phyloP scores from a whole-genome alignment of 192 early-diverging fungal genomes.

The Podila minutissima region DNA sequence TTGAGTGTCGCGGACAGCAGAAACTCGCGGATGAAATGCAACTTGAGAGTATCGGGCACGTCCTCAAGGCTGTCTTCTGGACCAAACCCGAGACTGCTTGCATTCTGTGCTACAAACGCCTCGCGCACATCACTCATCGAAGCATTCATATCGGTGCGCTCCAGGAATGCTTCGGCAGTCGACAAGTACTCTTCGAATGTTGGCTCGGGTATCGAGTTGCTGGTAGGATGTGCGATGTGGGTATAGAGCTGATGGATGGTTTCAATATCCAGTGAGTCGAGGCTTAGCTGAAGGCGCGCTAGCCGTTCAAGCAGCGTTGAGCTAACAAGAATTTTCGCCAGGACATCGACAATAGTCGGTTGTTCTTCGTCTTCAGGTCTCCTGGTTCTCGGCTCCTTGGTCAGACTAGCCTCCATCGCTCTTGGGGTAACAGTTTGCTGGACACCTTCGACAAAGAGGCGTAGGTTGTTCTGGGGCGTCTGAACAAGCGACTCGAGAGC shows the following conservation, averaged over 20 bases:
- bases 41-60: slow-evolving; percentile 2
- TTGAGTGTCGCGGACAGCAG: slow-evolving; percentile 79
- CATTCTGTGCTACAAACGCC: slow-evolving; percentile 19
- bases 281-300: slow-evolving; percentile 53
- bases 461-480: slow-evolving; percentile 67
- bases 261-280: slow-evolving; percentile 71
- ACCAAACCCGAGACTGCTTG: slow-evolving; percentile 46
- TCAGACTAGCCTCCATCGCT: not conserved
- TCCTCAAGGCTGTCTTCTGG: slow-evolving; percentile 37
- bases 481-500: slow-evolving; percentile 51
- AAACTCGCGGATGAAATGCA: slow-evolving; percentile 71
- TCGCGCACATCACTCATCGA: slow-evolving; percentile 31
- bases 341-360: slow-evolving; percentile 27
- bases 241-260: slow-evolving; percentile 48
- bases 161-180: slow-evolving; percentile 41
- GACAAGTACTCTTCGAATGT: slow-evolving; percentile 54
- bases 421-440: slow-evolving; percentile 11
- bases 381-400: not conserved
- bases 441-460: slow-evolving; percentile 58
- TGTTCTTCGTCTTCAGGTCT: not conserved
- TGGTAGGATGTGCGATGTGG: not conserved
- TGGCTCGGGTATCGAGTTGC: slow-evolving; percentile 30
- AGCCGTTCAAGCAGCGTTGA: slow-evolving; percentile 60
- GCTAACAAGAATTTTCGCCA: slow-evolving; percentile 54
- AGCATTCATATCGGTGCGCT: slow-evolving; percentile 40